Base-by-base conservation (phyloP, 371 early-diverging fungal genomes). In the Fennellomyces sp. region DNA sequence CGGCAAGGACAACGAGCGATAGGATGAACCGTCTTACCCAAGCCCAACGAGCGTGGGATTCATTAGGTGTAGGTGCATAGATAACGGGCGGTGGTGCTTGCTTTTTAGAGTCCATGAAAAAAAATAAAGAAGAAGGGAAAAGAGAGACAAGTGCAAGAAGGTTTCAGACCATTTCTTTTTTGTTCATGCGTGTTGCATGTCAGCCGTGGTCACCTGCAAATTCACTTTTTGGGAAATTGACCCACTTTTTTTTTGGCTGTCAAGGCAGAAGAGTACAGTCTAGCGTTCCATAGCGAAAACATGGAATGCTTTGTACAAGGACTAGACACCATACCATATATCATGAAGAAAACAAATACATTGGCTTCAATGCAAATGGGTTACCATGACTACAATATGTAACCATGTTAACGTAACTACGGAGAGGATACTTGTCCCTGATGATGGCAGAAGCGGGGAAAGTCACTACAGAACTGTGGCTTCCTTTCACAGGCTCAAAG, bases 1-100 rank as follows among this genome's bases (percentile, higher is more conserved):
- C 21, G 2, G 61, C 61, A 31, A 65, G 41, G n/a, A 38, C 52
- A 1, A 64, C 51, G 25, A 73, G 45, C 33, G 58, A 63, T 11
- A 62, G 17, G 41, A 73, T 63, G 48, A 70, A 70, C 10, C 67
- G 65, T 38, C 67, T 63, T 6, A 70, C 70, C 67, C 67, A 70
- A 33, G 45, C 45, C 70, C 74, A 73, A 30, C 69, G 53, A 23
- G 54, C 23, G 8, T 48, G 55, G n/a, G 59, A 36, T 17, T 36
- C 59, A 26, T 39, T 39, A 39, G 54, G 15, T 7, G 35, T 33
- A 13, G 30, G 45, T 15, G 27, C 6, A 56, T 39, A 30, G 13
- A 41, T n/a, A 7, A 33, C 47, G 10, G 28, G 56, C 26, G 26
- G 30, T 4, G 59, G 60, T 52, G 13, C 5, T 45, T 56, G 29